These are phyloP conservation scores for Suillus subluteus DNA, from an alignment of 768 basidiomycete genomes.

Conservation along the genomic window DNA sequence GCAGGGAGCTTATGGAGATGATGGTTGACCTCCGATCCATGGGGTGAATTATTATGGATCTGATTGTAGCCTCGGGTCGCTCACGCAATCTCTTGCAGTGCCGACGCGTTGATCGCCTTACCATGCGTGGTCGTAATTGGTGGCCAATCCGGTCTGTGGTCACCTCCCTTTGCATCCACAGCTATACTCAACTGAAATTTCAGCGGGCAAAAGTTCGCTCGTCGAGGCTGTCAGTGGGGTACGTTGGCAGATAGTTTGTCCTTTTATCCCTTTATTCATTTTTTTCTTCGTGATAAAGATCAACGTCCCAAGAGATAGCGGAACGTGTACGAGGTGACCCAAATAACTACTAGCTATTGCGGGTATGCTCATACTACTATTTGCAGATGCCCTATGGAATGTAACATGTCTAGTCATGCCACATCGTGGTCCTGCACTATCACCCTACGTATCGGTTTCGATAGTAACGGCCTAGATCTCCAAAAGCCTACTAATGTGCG, in stretches of 20 bases:
- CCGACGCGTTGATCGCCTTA: conserved; percentile 49
- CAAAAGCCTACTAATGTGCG: conserved; percentile 27
- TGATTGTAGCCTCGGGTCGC: background rate
- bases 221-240: conserved; percentile 41
- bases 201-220: conserved; percentile 32
- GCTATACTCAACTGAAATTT: conserved; percentile 36
- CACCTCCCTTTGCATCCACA: background rate
- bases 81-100: conserved; percentile 27
- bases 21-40: conserved; percentile 38
- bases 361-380: background rate
- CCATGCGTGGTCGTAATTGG: conserved; percentile 56
- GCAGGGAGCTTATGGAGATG: conserved; percentile 45
- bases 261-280: background rate
- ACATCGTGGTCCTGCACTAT: conserved; percentile 42
- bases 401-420: conserved; percentile 31
- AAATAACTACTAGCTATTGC: background rate
- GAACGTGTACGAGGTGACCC: conserved; percentile 40
- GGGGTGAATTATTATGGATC: conserved; percentile 27
- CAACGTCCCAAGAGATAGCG: background rate
- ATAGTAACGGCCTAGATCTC: conserved; percentile 30
- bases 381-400: conserved; percentile 41
- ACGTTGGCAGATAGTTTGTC: background rate
- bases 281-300: background rate
- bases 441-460: conserved; percentile 45
- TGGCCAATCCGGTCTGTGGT: conserved; percentile 50